Conservation (phyloP, 345 rosid species). For the Syzygium grande region DNA sequence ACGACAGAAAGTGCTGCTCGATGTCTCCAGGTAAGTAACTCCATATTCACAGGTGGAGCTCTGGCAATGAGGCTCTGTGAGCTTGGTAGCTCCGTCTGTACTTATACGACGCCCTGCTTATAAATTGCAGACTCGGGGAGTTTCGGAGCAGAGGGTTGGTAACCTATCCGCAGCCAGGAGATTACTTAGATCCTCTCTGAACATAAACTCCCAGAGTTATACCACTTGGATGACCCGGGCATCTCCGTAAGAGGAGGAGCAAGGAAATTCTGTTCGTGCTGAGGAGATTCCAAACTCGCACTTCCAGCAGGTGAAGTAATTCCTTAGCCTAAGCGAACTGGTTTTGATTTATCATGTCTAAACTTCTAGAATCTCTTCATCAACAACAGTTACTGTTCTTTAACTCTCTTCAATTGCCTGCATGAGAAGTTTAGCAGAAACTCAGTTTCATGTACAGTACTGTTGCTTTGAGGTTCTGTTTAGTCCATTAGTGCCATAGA, state of each 20-base stretch:
- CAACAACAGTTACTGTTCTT: neutral
- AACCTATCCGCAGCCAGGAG: constrained; percentile 83
- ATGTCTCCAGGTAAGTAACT: constrained; percentile 66
- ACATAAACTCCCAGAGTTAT: constrained; percentile 81
- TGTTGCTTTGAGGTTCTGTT: neutral
- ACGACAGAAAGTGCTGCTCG: constrained; percentile 79
- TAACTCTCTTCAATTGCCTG: neutral
- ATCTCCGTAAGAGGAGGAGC: constrained; percentile 70
- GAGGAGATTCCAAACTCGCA: constrained; percentile 90
- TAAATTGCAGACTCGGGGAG: constrained; percentile 76
- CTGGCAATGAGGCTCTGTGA: neutral
- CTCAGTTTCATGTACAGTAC: neutral
- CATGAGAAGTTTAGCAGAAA: neutral
- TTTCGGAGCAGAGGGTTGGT: constrained; percentile 81
- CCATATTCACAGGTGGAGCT: neutral
- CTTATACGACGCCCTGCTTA: neutral
- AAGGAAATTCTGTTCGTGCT: constrained; percentile 82
- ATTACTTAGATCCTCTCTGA: constrained; percentile 74
- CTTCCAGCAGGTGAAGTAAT: constrained; percentile 76
- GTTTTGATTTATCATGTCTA: neutral
- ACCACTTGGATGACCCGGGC: constrained; percentile 99
- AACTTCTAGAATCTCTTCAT: neutral
- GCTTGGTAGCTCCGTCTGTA: neutral
- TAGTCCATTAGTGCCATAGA: neutral
- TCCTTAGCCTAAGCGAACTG: neutral